Evolutionary conservation across 441 rosid species (phyloP), one percentile per base, ranked within the genome.

Genomic region (Melastoma candidum): DNA sequence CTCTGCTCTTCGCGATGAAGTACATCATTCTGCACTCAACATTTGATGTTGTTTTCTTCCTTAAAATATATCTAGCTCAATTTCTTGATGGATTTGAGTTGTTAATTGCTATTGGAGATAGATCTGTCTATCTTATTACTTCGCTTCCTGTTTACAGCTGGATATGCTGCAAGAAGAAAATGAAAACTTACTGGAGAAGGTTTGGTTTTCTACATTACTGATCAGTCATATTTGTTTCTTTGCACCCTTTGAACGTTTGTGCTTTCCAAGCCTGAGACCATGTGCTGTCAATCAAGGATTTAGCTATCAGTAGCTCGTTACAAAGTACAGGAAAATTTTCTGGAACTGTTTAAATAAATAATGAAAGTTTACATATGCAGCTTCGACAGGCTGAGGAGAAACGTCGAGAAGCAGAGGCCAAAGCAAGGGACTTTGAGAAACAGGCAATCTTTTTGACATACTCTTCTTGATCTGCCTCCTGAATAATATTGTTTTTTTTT

Each of bases 1-100:
- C 61, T 86, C 97, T 60, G 88, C 85, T 14, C 97, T 93, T 69
- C 95, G 77, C 59, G 99, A 93, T 80, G 99, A 93, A 78, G 89
- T 85, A 68, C 56, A 66, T 32, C 49, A 60, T 50, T 59, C 29
- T 61, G 60, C 53, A 29, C 3, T 46, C 13, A 58, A 53, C 22
- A 48, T 17, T 17, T 17, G 22, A 17, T 17, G 36, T 56, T 56
- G 58, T 17, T 62, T 25, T 54, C 46, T 63, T 58, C 56, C 22
- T 17, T 17, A 17, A 17, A 56, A 46, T 27, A 55, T 27, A 12
- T n/a, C 58, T 48, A 44, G 25, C 17, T 5, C 11, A 46, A 32
- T 47, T 22, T 66, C 50, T n/a, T 47, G 43, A 12, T 12, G 3
- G 6, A 55, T 24, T 14, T 49, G n/a, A 11, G 9, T 32, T 48